Conservation (phyloP, 768 basidiomycete genomes). For the Rhodotorula toruloides region DNA sequence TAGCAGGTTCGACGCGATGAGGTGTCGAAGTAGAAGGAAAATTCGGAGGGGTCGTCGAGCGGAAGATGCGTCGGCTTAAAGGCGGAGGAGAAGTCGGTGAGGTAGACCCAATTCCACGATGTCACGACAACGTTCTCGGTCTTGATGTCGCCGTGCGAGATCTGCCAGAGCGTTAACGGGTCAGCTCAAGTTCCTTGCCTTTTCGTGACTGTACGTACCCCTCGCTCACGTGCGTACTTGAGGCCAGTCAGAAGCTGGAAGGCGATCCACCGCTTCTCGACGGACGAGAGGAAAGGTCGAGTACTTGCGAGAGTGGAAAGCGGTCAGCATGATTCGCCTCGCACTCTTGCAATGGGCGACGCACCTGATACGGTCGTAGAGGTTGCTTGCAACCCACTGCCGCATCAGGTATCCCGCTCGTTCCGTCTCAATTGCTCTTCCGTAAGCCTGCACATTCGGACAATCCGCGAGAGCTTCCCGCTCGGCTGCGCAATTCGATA, state of each 20-base stretch:
- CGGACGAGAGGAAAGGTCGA: conserved; percentile 78
- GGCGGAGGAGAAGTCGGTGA: conserved; percentile 83
- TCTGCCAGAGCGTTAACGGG: conserved; percentile 46
- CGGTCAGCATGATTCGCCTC: not conserved
- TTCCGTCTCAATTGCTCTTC: conserved; percentile 86
- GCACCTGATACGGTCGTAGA: conserved; percentile 95
- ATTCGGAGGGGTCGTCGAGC: conserved; percentile 92
- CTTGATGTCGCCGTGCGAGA: conserved; percentile 97
- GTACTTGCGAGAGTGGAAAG: conserved; percentile 58
- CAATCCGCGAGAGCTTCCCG: conserved; percentile 77
- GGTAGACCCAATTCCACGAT: conserved; percentile 89
- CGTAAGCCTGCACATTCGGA: conserved; percentile 81
- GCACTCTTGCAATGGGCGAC: not conserved
- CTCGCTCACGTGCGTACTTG: conserved; percentile 71
- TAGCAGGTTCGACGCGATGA: conserved; percentile 91
- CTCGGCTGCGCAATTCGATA: conserved; percentile 60
- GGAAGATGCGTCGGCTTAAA: conserved; percentile 95
- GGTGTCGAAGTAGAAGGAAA: conserved; percentile 96
- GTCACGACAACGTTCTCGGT: conserved; percentile 94
- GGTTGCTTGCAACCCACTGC: conserved; percentile 87
- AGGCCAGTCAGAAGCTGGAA: conserved; percentile 86
- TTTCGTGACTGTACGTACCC: conserved; percentile 49
- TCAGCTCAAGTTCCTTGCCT: not conserved
- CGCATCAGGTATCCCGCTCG: conserved; percentile 90
- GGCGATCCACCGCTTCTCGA: conserved; percentile 98